Conservation (phyloP, 805 yeast species). For the Ogataea pignaliae region DNA sequence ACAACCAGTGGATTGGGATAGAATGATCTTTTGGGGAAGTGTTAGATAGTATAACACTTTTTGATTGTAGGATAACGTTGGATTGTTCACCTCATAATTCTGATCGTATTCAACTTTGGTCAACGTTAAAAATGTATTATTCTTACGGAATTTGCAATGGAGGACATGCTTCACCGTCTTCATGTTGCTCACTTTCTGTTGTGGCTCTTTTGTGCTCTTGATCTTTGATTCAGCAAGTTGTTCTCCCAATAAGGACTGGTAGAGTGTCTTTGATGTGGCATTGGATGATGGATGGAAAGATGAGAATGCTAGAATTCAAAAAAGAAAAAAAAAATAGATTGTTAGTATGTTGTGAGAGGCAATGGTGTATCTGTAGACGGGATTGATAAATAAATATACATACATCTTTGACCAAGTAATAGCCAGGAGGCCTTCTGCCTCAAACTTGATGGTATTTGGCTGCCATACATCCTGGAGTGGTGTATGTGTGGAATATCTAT, state of each 20-base stretch:
- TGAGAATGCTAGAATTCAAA: slow-evolving; percentile 1
- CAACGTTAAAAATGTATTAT: slow-evolving; percentile 78
- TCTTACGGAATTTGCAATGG: slow-evolving; percentile 72
- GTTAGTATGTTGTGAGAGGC: slow-evolving; percentile 2
- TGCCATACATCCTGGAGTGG: too few relatives aligned
- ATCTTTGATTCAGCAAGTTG: background rate
- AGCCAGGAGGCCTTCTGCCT: too few relatives aligned
- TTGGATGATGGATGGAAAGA: background rate
- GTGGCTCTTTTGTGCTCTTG: slow-evolving; percentile 2
- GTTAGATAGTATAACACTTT: slow-evolving; percentile 73
- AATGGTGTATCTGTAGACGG: too few relatives aligned
- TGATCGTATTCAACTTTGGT: slow-evolving; percentile 65
- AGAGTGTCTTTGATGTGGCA: slow-evolving; percentile 6
- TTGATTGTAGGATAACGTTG: slow-evolving; percentile 55
- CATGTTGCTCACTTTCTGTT: slow-evolving; percentile 15
- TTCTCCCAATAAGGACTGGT: slow-evolving; percentile 6
- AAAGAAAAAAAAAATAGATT: background rate
- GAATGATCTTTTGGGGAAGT: slow-evolving; percentile 69
- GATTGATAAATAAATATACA: too few relatives aligned
- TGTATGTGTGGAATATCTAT: too few relatives aligned
- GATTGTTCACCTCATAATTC: slow-evolving; percentile 53
- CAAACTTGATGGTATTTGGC: too few relatives aligned
- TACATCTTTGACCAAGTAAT: too few relatives aligned
- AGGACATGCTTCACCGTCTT: slow-evolving; percentile 59
- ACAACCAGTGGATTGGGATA: slow-evolving; percentile 74